phyloP scores from a whole-genome alignment of 139 green algal species.

The Tetratostichococcus sp. region DNA sequence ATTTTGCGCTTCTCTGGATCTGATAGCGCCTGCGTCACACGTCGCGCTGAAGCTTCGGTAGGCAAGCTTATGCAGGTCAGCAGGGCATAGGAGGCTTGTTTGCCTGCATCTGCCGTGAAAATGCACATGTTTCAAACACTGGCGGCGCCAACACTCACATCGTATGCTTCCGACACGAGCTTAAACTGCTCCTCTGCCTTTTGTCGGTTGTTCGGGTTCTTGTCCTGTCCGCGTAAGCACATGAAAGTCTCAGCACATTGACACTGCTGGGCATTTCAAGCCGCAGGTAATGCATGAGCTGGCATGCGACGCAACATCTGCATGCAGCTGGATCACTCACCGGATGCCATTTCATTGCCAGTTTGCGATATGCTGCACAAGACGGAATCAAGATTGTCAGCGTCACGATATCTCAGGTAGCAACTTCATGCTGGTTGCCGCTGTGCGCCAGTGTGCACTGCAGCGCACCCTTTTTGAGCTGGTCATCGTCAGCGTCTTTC shows the following conservation, averaged over 20 bases:
- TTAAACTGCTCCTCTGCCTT: conserved; percentile 77
- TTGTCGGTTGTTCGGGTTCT: conserved; percentile 64
- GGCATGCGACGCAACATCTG: neutral
- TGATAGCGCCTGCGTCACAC: conserved; percentile 57
- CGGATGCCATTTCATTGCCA: conserved; percentile 81
- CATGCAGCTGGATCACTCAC: conserved; percentile 21
- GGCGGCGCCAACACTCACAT: conserved; percentile 37
- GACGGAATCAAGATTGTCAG: neutral
- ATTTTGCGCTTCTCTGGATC: conserved; percentile 78
- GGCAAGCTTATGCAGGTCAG: neutral
- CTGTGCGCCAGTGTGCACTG: too few species aligned
- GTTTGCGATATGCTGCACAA: conserved; percentile 71
- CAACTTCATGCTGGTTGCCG: neutral
- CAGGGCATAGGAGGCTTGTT: too few species aligned
- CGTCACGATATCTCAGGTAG: too few species aligned
- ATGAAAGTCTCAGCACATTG: too few species aligned
- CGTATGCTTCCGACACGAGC: conserved; percentile 81
- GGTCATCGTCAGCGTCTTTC: conserved; percentile 60
- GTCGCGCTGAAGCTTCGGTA: too few species aligned
- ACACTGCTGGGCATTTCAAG: neutral
- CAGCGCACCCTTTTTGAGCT: conserved; percentile 78
- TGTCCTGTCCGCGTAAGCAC: conserved; percentile 50
- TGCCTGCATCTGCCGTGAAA: too few species aligned
- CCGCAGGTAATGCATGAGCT: neutral
- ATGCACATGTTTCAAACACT: too few species aligned